These are phyloP conservation scores for Mastigamoeba balamuthi DNA, from an alignment of 78 protist species.

Conservation along the genomic window DNA sequence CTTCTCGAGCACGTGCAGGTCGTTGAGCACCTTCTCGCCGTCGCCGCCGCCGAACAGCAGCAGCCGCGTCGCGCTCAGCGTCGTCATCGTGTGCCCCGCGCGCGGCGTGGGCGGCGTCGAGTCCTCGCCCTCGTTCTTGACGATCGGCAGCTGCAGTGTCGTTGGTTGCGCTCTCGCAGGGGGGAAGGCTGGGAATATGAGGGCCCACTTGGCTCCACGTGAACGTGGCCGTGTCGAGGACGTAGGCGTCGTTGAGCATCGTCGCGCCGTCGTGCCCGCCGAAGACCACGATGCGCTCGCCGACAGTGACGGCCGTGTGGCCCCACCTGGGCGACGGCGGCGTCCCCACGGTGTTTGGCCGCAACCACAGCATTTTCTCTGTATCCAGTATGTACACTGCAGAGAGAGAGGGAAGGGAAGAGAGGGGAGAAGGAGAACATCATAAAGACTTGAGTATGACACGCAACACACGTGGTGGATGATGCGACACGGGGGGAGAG, in stretches of 20 bases:
- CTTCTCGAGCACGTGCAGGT: not conserved
- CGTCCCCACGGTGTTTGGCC: not conserved
- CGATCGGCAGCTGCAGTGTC: not conserved
- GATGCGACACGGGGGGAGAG: not conserved
- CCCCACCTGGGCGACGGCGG: not conserved
- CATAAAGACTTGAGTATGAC: no score
- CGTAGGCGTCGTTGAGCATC: not conserved
- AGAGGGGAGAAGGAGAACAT: no score
- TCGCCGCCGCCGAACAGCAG: slow-evolving; percentile 3
- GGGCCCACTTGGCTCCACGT: not conserved
- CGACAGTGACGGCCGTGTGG: not conserved
- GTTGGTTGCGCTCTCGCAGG: no score
- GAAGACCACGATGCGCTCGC: not conserved
- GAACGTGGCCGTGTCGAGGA: not conserved
- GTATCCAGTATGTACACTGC: not conserved
- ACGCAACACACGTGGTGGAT: no score
- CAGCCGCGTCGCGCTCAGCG: not conserved
- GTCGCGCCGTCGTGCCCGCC: slow-evolving; percentile 3
- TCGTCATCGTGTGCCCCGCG: not conserved
- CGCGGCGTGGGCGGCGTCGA: slow-evolving; percentile 7
- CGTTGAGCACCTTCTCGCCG: not conserved
- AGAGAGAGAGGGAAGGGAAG: no score
- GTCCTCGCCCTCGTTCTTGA: not conserved
- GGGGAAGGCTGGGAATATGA: not conserved
- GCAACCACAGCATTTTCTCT: not conserved